These are phyloP conservation scores for Chaetomium strumarium DNA, from an alignment of 2,329 filamentous ascomycete species.

Conservation along the genomic window DNA sequence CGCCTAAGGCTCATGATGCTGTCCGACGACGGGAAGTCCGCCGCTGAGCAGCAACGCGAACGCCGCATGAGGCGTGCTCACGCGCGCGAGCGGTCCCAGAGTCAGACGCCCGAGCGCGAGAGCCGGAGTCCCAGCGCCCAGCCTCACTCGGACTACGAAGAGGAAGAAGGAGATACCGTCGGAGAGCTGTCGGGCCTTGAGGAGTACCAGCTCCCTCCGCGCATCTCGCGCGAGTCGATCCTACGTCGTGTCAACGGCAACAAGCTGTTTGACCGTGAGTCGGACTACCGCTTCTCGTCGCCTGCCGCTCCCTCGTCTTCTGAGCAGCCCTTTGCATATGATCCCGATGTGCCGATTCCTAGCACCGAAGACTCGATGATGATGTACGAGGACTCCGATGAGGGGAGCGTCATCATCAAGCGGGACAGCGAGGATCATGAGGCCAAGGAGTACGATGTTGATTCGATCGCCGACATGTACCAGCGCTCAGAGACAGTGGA, in stretches of 20 bases:
- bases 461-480: conserved; percentile 63
- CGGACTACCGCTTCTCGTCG: conserved; percentile 60
- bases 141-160: conserved; percentile 43
- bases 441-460: conserved; percentile 57
- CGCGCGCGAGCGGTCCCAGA: conserved; percentile 41
- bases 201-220: conserved; percentile 63
- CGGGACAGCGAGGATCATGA: conserved; percentile 56
- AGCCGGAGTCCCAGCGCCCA: conserved; percentile 23
- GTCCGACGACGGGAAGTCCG: conserved; percentile 59
- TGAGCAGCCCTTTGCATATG: conserved; percentile 55
- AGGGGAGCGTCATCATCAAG: conserved; percentile 61
- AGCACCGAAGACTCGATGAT: conserved; percentile 69
- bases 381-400: conserved; percentile 47
- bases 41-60: conserved; percentile 61
- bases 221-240: conserved; percentile 91
- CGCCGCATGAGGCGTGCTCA: conserved; percentile 61
- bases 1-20: conserved; percentile 84
- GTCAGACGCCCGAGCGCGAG: conserved; percentile 40
- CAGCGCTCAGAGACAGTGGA: conserved; percentile 40
- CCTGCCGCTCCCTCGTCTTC: conserved; percentile 54
- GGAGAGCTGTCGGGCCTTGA: conserved; percentile 55
- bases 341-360: conserved; percentile 86
- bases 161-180: conserved; percentile 54
- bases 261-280: conserved; percentile 48
- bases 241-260: conserved; percentile 75